Conservation (phyloP, 2,329 filamentous ascomycete genomes). For the Hymenotorrendiella dingleyae region DNA sequence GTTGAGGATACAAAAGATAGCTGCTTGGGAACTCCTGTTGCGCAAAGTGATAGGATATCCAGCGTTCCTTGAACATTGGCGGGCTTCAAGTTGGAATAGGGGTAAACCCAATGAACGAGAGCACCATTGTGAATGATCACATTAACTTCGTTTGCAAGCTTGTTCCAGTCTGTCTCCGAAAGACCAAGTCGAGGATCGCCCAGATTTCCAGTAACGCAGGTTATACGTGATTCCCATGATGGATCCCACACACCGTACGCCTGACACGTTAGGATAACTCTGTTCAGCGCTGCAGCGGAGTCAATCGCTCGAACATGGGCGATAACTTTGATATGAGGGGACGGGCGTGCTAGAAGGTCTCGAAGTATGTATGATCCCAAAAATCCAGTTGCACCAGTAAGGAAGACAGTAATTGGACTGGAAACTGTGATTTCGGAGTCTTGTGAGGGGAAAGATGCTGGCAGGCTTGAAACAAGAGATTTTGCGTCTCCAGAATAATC, state of each 20-base stretch:
- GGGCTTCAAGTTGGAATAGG: slow-evolving; percentile 64
- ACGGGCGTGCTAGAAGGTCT: slow-evolving; percentile 61
- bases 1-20: slow-evolving; percentile 82
- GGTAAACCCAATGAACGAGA: slow-evolving; percentile 73
- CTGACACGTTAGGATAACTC: slow-evolving; percentile 60
- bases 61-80: slow-evolving; percentile 80
- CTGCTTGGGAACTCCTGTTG: slow-evolving; percentile 69
- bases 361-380: slow-evolving; percentile 74
- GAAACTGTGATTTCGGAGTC: slow-evolving; percentile 26
- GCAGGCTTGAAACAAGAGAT: slow-evolving; percentile 32
- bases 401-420: slow-evolving; percentile 56
- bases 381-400: slow-evolving; percentile 90
- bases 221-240: slow-evolving; percentile 59
- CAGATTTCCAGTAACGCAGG: slow-evolving; percentile 68
- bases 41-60: slow-evolving; percentile 69
- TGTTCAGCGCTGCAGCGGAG: slow-evolving; percentile 51
- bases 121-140: slow-evolving; percentile 80
- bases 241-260: slow-evolving; percentile 77
- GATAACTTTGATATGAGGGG: slow-evolving; percentile 56
- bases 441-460: slow-evolving; percentile 33
- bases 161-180: slow-evolving; percentile 58
- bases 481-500: slow-evolving; percentile 42
- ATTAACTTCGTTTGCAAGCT: slow-evolving; percentile 60
- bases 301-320: slow-evolving; percentile 70
- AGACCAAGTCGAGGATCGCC: slow-evolving; percentile 68